A percentile compares a stretch with the other conserved stretches of the same genome.
Conservation (phyloP, 1,284 basidiomycete genomes). For the Cystobasidium pallidum region DNA sequence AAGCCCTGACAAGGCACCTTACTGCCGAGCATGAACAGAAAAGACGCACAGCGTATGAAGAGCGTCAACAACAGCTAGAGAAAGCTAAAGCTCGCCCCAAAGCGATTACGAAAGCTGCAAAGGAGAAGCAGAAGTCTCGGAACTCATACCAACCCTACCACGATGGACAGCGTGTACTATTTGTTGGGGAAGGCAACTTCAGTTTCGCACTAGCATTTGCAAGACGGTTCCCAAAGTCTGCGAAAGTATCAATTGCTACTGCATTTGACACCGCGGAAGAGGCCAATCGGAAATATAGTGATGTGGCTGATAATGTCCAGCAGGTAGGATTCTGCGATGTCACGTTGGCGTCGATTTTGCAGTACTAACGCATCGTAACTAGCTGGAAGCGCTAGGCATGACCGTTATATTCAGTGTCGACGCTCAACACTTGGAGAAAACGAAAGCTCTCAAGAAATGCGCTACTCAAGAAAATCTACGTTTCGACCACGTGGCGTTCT, state of each 20-base stretch:
- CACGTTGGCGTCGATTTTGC: neutral
- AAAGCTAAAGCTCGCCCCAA: slow-evolving; percentile 12
- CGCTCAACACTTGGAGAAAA: slow-evolving; percentile 74
- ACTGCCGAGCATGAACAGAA: slow-evolving; percentile 12
- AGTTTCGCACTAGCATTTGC: slow-evolving; percentile 78
- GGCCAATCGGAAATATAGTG: slow-evolving; percentile 82
- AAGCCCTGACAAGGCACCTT: slow-evolving; percentile 23
- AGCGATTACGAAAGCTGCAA: slow-evolving; percentile 11
- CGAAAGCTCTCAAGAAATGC: slow-evolving; percentile 61
- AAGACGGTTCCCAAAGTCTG: slow-evolving; percentile 59
- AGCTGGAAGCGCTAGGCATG: slow-evolving; percentile 66
- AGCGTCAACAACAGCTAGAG: slow-evolving; percentile 24
- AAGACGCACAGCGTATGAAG: slow-evolving; percentile 23
- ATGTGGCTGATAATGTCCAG: slow-evolving; percentile 68
- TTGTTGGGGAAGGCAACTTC: slow-evolving; percentile 69
- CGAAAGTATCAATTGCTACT: slow-evolving; percentile 76
- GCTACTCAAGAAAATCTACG: slow-evolving; percentile 59
- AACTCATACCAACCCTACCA: slow-evolving; percentile 32
- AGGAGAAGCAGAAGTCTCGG: neutral
- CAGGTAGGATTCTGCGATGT: slow-evolving; percentile 35
- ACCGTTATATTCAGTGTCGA: slow-evolving; percentile 82
- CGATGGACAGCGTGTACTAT: slow-evolving; percentile 37
- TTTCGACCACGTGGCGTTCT: slow-evolving; percentile 86
- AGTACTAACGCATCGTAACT: neutral
- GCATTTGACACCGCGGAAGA: slow-evolving; percentile 79